Base-by-base conservation (phyloP, 169 alveolate species). In the Amoebophrya sp. region DNA sequence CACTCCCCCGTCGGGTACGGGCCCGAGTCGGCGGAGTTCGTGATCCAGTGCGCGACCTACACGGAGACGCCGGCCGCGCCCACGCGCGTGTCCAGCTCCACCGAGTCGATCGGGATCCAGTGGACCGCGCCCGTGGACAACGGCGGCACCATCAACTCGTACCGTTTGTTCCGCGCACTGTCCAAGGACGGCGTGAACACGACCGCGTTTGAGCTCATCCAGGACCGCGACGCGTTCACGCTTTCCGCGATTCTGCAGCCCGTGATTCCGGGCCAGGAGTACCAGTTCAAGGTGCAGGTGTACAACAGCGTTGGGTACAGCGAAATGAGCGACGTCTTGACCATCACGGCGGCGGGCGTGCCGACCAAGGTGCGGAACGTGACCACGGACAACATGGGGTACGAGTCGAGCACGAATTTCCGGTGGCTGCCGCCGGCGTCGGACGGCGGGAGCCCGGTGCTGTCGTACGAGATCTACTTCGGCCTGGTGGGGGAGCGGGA, bases 111-210 rank as follows among this genome's bases (percentile, higher is more conserved):
- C 90, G 40, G n/a, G 4, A 58, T 88, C 42, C 40, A 45, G 50
- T 88, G 90, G 90, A 41, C 26, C 41, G 78, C 39, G 31, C 90
- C 90, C 1, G 40, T 7, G 23, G 48, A 88, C 23, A 88, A 45
- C 41, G 90, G 90, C 0, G 45, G 90, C 39, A 38, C 31, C 29
- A 45, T 88, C 41, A 88, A 88, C 90, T 40, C 70, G 26, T 41
- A 58, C 78, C 78, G 78, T 4, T 16, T 58, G 7, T 58, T 58
- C 78, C 4, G 23, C 7, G 78, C 78, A 13, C 23, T 58, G 34
- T 2, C 34, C 26, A n/a, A 58, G 39, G 23, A n/a, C 26, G 78
- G 78, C 38, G 34, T 16, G 39, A 58, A 58, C 90, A 7, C 50
- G 67, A 58, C 31, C n/a, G 40, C 39, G 5, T 23, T 26, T 43